phyloP scores from a whole-genome alignment of 257 asterid genomes.

The Orobanche coerulescens region DNA sequence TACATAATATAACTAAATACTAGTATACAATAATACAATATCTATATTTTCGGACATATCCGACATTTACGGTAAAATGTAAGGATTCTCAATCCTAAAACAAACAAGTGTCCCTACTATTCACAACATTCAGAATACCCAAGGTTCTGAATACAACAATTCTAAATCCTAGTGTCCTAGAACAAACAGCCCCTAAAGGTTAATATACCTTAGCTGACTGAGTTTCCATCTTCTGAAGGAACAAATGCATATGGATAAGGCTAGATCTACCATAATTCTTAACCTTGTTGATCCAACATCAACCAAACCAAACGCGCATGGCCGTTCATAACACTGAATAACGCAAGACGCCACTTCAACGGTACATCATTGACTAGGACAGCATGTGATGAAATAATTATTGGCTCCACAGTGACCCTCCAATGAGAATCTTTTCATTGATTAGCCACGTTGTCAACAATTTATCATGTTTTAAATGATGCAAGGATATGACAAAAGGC shows the following conservation, averaged over 20 bases:
- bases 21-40: too few species aligned
- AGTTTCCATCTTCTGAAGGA: conserved; percentile 8
- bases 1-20: too few species aligned
- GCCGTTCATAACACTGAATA: conserved; percentile 14
- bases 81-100: too few species aligned
- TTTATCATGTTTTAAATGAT: conserved; percentile 21
- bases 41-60: too few species aligned
- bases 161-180: too few species aligned
- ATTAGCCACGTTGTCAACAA: conserved; percentile 17
- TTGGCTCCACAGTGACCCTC: conserved; percentile 21
- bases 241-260: conserved; percentile 9
- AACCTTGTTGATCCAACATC: conserved; percentile 19
- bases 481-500: conserved; percentile 3
- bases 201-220: conserved; percentile 12
- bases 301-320: conserved; percentile 17
- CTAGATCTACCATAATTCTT: conserved; percentile 4
- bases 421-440: conserved; percentile 5
- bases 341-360: conserved; percentile 12
- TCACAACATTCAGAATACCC: too few species aligned
- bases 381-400: conserved; percentile 16
- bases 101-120: too few species aligned
- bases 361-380: conserved; percentile 10
- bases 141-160: too few species aligned
- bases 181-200: too few species aligned
- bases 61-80: too few species aligned